phyloP scores from a whole-genome alignment of 2,329 filamentous ascomycete species.

The Cytospora schulzeri region DNA sequence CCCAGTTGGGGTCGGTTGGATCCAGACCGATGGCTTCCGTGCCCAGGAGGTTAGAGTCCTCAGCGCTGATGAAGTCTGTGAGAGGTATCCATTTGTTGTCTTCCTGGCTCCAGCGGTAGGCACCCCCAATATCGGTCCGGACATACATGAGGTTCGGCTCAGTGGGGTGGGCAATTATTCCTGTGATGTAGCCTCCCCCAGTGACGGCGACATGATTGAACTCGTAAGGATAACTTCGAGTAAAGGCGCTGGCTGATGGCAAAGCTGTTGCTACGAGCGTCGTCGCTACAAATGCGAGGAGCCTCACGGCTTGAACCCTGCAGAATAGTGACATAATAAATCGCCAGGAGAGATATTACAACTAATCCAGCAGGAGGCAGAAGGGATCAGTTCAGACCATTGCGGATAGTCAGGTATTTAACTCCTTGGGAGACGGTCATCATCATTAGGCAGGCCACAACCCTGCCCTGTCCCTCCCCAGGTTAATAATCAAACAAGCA shows the following conservation, averaged over 20 bases:
- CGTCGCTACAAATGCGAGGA: not conserved
- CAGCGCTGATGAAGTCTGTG: constrained; percentile 13
- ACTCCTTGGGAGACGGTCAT: too few species aligned
- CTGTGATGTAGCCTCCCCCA: constrained; percentile 15
- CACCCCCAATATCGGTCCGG: constrained; percentile 13
- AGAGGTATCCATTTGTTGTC: constrained; percentile 18
- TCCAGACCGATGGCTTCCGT: constrained; percentile 14
- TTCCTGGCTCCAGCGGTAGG: constrained; percentile 8
- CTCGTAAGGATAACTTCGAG: constrained; percentile 14
- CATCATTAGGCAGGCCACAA: not conserved
- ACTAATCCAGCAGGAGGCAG: too few species aligned
- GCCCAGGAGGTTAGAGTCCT: constrained; percentile 10
- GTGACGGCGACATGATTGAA: constrained; percentile 18
- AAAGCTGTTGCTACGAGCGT: not conserved
- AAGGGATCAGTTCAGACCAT: too few species aligned
- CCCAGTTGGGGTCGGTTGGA: constrained; percentile 6
- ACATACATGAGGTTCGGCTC: constrained; percentile 10
- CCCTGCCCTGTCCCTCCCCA: not conserved
- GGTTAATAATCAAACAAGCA: not conserved
- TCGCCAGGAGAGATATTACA: too few species aligned
- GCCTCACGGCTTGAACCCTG: not conserved
- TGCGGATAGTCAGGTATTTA: not conserved
- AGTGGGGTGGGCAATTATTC: constrained; percentile 12
- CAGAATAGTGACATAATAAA: not conserved
- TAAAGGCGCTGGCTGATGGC: not conserved